Conservation (phyloP, 2,329 filamentous ascomycete species). For the Bipolaris sorokiniana region DNA sequence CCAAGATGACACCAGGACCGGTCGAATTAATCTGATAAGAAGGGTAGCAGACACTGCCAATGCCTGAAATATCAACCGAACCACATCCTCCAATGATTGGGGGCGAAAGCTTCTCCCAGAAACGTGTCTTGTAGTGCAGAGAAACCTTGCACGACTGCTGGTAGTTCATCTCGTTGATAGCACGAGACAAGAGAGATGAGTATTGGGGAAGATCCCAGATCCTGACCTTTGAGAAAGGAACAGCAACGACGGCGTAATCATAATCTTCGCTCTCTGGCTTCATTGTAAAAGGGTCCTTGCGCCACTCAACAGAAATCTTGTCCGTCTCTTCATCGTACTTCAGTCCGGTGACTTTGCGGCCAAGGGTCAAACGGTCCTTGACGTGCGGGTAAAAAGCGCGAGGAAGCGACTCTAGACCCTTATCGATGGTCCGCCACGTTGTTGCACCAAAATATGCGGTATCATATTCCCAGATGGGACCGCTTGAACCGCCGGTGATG, state of each 20-base stretch:
- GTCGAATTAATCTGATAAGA: conserved; percentile 69
- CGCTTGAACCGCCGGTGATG: conserved; percentile 46
- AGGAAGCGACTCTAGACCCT: conserved; percentile 65
- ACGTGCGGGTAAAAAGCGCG: conserved; percentile 68
- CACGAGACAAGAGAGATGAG: conserved; percentile 57
- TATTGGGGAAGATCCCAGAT: conserved; percentile 65
- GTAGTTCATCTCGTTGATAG: conserved; percentile 59
- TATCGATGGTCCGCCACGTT: conserved; percentile 69
- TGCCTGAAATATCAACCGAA: conserved; percentile 64
- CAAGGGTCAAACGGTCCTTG: conserved; percentile 62
- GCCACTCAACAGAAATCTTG: conserved; percentile 66
- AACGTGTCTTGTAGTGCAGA: conserved; percentile 70
- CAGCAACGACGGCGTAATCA: conserved; percentile 71
- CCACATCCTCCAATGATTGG: conserved; percentile 71
- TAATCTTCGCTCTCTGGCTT: conserved; percentile 58
- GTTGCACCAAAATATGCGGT: conserved; percentile 65
- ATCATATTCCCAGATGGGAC: conserved; percentile 59
- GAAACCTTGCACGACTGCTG: conserved; percentile 63
- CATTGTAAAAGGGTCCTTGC: conserved; percentile 53
- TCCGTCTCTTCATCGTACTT: conserved; percentile 57
- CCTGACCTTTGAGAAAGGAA: conserved; percentile 69
- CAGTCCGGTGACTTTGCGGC: conserved; percentile 64
- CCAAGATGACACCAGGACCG: conserved; percentile 67
- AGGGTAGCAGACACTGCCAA: conserved; percentile 70
- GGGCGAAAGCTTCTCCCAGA: conserved; percentile 61